Conservation (phyloP, 1,284 basidiomycete genomes). For the Ceratobasidium sp. region DNA sequence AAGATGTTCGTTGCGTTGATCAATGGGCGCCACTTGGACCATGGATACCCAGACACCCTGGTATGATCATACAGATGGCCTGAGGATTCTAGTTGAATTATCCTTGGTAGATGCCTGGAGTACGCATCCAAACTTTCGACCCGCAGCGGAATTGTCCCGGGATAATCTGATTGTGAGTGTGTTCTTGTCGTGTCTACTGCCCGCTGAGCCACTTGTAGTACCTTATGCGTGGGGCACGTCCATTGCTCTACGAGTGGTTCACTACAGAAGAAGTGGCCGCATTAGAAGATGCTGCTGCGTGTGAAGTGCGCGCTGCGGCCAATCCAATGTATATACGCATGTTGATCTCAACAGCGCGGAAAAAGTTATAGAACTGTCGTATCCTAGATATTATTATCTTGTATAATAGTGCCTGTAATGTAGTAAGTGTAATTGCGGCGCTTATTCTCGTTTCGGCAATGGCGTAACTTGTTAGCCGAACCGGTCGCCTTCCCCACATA, state of each 20-base stretch:
- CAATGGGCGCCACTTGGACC: slow-evolving; percentile 14
- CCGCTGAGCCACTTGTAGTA: neutral
- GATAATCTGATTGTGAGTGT: slow-evolving; percentile 18
- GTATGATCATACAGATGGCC: neutral
- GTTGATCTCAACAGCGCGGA: slow-evolving; percentile 11
- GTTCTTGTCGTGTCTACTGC: too few relatives aligned
- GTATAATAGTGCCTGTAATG: neutral
- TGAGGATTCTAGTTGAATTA: neutral
- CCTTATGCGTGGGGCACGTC: slow-evolving; percentile 5
- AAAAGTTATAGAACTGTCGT: slow-evolving; percentile 1
- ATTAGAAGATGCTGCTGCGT: slow-evolving; percentile 17
- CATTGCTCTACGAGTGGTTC: slow-evolving; percentile 16
- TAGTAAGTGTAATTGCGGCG: neutral
- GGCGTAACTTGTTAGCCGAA: slow-evolving; percentile 16
- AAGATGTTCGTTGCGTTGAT: slow-evolving; percentile 3
- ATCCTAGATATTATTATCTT: neutral
- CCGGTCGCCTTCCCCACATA: neutral
- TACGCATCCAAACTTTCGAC: slow-evolving; percentile 11
- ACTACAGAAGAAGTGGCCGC: slow-evolving; percentile 17
- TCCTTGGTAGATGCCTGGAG: slow-evolving; percentile 1
- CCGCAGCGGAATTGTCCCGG: neutral
- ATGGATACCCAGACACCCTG: neutral
- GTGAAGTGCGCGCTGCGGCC: neutral
- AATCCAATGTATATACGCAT: slow-evolving; percentile 27
- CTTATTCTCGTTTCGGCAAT: slow-evolving; percentile 10